Evolutionary conservation across 2,329 filamentous ascomycete species (phyloP).

Genomic region (Tolypocladium paradoxum): DNA sequence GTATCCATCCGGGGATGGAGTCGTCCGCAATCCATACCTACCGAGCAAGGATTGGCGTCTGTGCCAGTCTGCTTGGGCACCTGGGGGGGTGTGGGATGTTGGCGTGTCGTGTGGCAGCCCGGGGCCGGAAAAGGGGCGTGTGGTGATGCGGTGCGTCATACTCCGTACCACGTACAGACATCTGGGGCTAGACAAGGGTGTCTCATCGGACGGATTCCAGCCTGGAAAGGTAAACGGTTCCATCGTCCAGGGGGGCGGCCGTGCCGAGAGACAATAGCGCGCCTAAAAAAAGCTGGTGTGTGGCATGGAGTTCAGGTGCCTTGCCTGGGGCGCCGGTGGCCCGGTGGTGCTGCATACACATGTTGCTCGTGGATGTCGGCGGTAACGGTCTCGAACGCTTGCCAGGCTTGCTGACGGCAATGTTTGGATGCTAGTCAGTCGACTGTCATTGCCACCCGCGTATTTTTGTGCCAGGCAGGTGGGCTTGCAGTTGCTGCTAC

Average conservation of each 20-base stretch:
- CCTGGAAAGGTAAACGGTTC: slow-evolving; percentile 7
- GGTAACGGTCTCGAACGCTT: not conserved
- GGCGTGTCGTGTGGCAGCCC: not conserved
- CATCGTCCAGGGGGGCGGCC: slow-evolving; percentile 9
- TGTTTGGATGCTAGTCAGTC: not conserved
- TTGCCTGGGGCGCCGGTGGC: too few species aligned
- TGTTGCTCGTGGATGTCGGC: not conserved
- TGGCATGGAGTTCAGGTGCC: not conserved
- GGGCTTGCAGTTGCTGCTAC: not conserved
- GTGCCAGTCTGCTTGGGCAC: slow-evolving; percentile 3
- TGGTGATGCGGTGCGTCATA: slow-evolving; percentile 16
- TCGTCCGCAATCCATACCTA: slow-evolving; percentile 1
- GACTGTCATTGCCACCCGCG: not conserved
- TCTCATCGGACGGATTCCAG: slow-evolving; percentile 23
- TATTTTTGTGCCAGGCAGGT: not conserved
- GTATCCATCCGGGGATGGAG: not conserved
- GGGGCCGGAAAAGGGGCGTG: not conserved
- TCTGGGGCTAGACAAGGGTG: slow-evolving; percentile 21
- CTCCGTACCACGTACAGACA: slow-evolving; percentile 10
- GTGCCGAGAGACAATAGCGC: slow-evolving; percentile 13
- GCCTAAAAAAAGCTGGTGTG: not conserved
- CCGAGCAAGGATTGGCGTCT: slow-evolving; percentile 6
- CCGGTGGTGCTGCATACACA: too few species aligned
- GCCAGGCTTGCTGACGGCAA: not conserved
- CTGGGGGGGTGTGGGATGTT: slow-evolving; percentile 3